These are phyloP conservation scores for Aspergillus pseudoviridinutans DNA, from an alignment of 2,329 filamentous ascomycete species.

Conservation along the genomic window DNA sequence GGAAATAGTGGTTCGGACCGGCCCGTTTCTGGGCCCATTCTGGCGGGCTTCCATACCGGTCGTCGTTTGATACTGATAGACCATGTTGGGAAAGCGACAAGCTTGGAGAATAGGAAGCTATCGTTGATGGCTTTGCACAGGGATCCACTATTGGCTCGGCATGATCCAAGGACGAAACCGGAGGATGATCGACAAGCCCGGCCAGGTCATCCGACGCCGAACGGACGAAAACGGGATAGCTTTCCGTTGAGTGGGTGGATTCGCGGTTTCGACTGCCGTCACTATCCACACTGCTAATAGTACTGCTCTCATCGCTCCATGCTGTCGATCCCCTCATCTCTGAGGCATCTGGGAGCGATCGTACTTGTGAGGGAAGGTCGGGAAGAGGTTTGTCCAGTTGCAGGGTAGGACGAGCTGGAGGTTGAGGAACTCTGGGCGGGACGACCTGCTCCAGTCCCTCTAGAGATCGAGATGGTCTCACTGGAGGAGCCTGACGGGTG, in stretches of 20 bases:
- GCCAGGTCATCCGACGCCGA: constrained; percentile 25
- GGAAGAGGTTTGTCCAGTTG: constrained; percentile 31
- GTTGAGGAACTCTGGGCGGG: constrained; percentile 21
- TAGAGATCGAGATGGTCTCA: constrained; percentile 32
- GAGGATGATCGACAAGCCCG: constrained; percentile 23
- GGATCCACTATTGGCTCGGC: constrained; percentile 5
- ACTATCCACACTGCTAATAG: constrained; percentile 19
- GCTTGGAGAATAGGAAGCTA: constrained; percentile 3
- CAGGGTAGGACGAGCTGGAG: constrained; percentile 16
- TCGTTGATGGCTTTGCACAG: constrained; percentile 5
- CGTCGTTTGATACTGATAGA: constrained; percentile 18
- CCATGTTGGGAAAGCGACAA: constrained; percentile 12
- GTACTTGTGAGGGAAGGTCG: constrained; percentile 23
- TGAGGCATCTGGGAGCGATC: constrained; percentile 18
- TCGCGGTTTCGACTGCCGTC: constrained; percentile 15
- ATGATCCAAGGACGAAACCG: constrained; percentile 12
- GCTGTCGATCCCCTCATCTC: constrained; percentile 23
- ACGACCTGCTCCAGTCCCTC: constrained; percentile 36
- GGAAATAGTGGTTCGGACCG: constrained; percentile 34
- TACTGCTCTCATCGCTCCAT: constrained; percentile 28
- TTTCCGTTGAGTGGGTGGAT: constrained; percentile 23
- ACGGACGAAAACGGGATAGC: constrained; percentile 31
- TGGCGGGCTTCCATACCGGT: constrained; percentile 21
- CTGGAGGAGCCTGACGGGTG: constrained; percentile 27
- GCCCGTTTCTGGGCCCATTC: constrained; percentile 18